phyloP scores from a whole-genome alignment of 176 grass and related monocot genomes.

The Alopecurus myosuroides region DNA sequence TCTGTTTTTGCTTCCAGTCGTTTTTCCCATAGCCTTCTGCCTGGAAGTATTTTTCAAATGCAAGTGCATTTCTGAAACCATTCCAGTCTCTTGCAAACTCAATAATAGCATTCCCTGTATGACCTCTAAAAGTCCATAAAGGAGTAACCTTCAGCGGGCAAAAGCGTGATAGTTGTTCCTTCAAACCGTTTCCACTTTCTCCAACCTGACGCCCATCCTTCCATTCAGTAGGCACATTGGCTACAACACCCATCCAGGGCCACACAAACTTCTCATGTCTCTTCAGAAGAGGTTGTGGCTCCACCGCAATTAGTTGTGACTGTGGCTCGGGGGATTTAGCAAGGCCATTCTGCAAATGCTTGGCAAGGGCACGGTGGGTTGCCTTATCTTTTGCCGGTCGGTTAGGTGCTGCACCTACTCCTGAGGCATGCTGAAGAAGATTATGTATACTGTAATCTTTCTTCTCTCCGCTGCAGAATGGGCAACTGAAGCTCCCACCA shows the following conservation, averaged over 20 bases:
- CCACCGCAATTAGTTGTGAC: not conserved
- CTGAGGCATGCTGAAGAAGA: conserved; percentile 77
- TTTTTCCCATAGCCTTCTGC: conserved; percentile 34
- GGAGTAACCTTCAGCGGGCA: conserved; percentile 48
- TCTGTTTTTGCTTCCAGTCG: conserved; percentile 35
- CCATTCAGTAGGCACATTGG: conserved; percentile 56
- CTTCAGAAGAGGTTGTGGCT: conserved; percentile 30
- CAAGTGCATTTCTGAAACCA: conserved; percentile 65
- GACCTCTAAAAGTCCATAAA: conserved; percentile 57
- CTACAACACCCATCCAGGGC: conserved; percentile 62
- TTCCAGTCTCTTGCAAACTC: conserved; percentile 67
- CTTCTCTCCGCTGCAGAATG: conserved; percentile 66
- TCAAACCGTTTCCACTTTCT: conserved; percentile 54
- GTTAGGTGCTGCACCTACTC: conserved; percentile 57
- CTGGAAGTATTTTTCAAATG: conserved; percentile 55
- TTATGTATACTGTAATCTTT: conserved; percentile 51
- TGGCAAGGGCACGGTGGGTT: conserved; percentile 59
- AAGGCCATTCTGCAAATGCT: conserved; percentile 49
- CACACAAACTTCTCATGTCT: conserved; percentile 65
- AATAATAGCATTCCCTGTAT: conserved; percentile 57
- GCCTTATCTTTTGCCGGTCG: conserved; percentile 67
- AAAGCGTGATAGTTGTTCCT: conserved; percentile 43
- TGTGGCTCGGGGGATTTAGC: conserved; percentile 1
- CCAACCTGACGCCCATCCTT: conserved; percentile 49
- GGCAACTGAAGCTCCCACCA: conserved; percentile 53